phyloP scores from a whole-genome alignment of 345 rosid species.

The Camelina laxa region DNA sequence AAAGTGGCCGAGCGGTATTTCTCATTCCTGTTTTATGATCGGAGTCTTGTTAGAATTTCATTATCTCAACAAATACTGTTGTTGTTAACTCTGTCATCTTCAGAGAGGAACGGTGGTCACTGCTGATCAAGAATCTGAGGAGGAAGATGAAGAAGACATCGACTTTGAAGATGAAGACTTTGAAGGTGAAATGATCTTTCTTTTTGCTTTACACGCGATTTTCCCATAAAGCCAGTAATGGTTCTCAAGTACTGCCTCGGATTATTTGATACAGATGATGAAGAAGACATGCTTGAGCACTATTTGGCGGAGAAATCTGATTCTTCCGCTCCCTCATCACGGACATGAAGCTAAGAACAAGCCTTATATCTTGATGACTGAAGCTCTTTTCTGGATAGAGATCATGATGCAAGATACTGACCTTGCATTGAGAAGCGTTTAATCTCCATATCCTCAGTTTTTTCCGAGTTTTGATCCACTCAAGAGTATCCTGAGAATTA shows the following conservation, averaged over 20 bases:
- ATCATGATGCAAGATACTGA: conserved; percentile 28
- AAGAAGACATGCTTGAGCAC: conserved; percentile 95
- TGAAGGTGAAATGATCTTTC: conserved; percentile 62
- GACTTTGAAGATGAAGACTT: conserved; percentile 93
- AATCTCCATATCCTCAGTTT: conserved; percentile 33
- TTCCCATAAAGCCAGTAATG: not conserved
- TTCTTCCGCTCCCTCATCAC: conserved; percentile 60
- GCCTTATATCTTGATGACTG: conserved; percentile 16
- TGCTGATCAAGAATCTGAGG: conserved; percentile 62
- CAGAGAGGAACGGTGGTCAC: conserved; percentile 80
- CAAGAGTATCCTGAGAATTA: conserved; percentile 25
- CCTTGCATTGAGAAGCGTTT: conserved; percentile 23
- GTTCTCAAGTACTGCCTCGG: conserved; percentile 15
- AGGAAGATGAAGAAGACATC: conserved; percentile 84
- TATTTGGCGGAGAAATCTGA: conserved; percentile 90
- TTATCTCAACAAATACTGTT: conserved; percentile 8
- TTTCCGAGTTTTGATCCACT: conserved; percentile 38
- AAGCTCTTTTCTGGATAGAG: conserved; percentile 33
- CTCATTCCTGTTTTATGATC: conserved; percentile 6
- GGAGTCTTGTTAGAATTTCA: conserved; percentile 13
- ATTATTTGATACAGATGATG: conserved; percentile 62
- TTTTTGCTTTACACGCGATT: not conserved
- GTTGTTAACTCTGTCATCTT: conserved; percentile 5
- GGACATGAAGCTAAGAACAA: conserved; percentile 46
- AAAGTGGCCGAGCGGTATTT: conserved; percentile 81